Conservation (phyloP, 257 asterid genomes). For the Solanum appendiculatum region DNA sequence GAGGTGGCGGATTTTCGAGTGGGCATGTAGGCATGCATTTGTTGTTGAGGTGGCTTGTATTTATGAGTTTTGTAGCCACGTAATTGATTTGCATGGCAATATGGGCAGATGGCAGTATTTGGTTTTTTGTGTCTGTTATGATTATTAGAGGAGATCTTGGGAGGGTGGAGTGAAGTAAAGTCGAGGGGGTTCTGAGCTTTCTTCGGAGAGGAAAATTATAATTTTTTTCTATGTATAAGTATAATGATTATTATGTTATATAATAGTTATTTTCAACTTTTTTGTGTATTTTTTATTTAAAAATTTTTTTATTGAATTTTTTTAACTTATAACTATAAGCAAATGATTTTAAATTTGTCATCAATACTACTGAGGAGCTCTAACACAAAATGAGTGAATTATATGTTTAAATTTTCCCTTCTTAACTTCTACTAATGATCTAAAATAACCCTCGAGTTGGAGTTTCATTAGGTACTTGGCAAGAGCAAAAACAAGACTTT, state of each 20-base stretch:
- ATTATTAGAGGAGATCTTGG: neutral
- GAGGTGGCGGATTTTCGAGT: neutral
- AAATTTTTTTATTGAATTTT: too few relatives aligned
- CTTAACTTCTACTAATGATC: neutral
- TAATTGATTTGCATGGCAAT: neutral
- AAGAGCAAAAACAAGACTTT: neutral
- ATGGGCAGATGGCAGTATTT: neutral
- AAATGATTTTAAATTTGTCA: neutral
- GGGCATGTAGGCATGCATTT: neutral
- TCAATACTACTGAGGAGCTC: neutral
- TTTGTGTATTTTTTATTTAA: too few relatives aligned
- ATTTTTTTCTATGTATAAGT: too few relatives aligned
- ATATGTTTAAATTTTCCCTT: too few relatives aligned
- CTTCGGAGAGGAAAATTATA: too few relatives aligned
- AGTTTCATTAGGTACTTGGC: accelerated
- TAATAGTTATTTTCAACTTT: too few relatives aligned
- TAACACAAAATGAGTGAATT: neutral
- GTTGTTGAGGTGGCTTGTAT: neutral
- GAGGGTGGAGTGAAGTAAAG: neutral
- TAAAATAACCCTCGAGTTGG: neutral
- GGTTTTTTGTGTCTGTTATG: neutral
- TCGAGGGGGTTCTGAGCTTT: neutral
- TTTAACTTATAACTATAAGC: too few relatives aligned
- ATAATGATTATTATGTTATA: too few relatives aligned
- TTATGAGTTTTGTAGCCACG: neutral